Evolutionary conservation across 2,329 filamentous ascomycete genomes (phyloP).

Genomic region (Pyrenochaeta sp.): DNA sequence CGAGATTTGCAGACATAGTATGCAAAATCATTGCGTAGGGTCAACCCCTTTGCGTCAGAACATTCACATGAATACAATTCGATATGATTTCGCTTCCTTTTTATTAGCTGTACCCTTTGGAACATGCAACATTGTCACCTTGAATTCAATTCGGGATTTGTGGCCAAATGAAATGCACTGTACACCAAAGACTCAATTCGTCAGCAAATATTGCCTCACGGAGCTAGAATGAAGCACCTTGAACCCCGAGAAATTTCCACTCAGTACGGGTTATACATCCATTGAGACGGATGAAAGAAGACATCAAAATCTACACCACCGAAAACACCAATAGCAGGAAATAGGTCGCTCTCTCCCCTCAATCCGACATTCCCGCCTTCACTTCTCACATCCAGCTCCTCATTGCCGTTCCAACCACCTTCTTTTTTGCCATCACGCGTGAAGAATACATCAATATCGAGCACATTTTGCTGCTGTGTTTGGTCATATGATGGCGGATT

Average conservation of each 20-base stretch:
- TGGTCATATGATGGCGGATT: constrained; percentile 45
- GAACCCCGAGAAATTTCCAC: too few relatives aligned
- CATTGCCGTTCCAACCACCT: constrained; percentile 75
- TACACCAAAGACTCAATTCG: background rate
- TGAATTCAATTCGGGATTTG: too few relatives aligned
- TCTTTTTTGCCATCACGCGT: constrained; percentile 69
- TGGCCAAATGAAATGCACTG: too few relatives aligned
- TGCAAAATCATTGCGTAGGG: too few relatives aligned
- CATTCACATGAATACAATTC: too few relatives aligned
- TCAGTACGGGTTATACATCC: constrained; percentile 57
- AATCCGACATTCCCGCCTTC: constrained; percentile 68
- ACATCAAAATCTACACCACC: constrained; percentile 73
- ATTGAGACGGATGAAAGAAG: constrained; percentile 65
- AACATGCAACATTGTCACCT: too few relatives aligned
- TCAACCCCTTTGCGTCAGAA: too few relatives aligned
- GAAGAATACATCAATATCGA: constrained; percentile 71
- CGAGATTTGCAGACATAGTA: too few relatives aligned
- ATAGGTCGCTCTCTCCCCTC: constrained; percentile 74
- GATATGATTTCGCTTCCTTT: too few relatives aligned
- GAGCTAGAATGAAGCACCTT: background rate
- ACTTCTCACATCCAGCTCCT: constrained; percentile 73
- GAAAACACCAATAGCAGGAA: constrained; percentile 74
- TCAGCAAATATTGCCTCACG: background rate
- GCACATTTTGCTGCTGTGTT: constrained; percentile 28
- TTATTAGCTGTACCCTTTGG: too few relatives aligned